phyloP scores from a whole-genome alignment of 345 rosid species.

The Hevea brasiliensis region DNA sequence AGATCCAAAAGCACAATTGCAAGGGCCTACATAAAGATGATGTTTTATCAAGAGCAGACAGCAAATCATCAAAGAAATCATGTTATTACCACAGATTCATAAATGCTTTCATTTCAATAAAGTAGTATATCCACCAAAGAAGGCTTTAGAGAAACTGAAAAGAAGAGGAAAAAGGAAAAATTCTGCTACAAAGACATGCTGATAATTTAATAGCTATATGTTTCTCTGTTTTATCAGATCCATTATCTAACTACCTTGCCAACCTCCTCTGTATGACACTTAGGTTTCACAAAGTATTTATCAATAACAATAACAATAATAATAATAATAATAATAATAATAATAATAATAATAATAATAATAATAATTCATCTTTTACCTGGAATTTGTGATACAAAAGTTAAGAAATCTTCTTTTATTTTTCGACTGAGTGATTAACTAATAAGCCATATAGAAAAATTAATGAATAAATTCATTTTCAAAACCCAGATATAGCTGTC shows the following conservation, averaged over 20 bases:
- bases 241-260: background rate
- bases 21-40: conserved; percentile 36
- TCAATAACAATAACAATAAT: too few species aligned
- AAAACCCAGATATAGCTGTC: background rate
- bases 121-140: background rate
- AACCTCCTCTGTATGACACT: background rate
- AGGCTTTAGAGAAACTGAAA: background rate
- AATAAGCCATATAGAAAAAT: background rate
- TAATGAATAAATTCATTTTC: background rate
- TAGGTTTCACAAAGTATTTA: background rate
- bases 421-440: background rate
- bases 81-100: background rate
- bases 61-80: background rate
- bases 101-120: background rate
- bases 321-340: too few species aligned
- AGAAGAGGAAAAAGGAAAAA: background rate
- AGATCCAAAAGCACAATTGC: conserved; percentile 61
- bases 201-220: background rate
- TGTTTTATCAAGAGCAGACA: conserved; percentile 6
- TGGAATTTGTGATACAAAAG: background rate
- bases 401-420: background rate
- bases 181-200: background rate
- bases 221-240: background rate
- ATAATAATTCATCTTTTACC: background rate
- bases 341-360: too few species aligned